Evolutionary conservation across 2,329 filamentous ascomycete species (phyloP), one percentile per base, ranked within the genome.

Genomic region (Fusarium secorum): DNA sequence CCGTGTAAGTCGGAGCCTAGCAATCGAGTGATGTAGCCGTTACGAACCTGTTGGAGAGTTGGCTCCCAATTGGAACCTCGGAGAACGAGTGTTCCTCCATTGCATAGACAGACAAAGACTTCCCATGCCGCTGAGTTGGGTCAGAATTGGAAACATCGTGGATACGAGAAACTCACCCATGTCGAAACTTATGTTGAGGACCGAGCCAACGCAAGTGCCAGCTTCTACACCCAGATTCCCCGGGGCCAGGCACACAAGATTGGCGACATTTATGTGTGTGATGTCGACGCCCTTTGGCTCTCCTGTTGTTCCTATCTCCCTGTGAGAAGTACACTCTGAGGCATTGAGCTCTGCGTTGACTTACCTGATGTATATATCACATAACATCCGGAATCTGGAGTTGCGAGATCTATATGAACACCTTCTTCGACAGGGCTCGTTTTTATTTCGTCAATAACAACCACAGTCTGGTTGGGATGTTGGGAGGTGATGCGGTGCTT

Each of bases 251-350:
- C 85, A 83, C 9, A 89, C 78, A 15, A 87, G 79, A 75, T 89
- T 89, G 20, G 84, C 82, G 22, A 89, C 85, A 69, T 87, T 87
- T 38, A 76, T 77, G 65, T 90, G 88, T 22, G 83, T 84, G 26
- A 89, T 82, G 74, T 89, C 85, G 13, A 89, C 87, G 3, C 87
- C 87, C 73, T 89, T 89, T 4, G 87, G 87, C 28, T 82, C 82
- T 10, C 87, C 87, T 0, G 87, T 89, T 18, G 87, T 89, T 41
- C 81, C 81, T 83, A 60, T 11, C 39, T 52, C 20, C 14, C 5
- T 53, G 45, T 62, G 22, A 72, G 66, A 22, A 20, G 26, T 33
- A 18, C n/a, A n/a, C 36, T 15, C 13, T n/a, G n/a, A 45, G 28
- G n/a, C n/a, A 15, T 20, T 49, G 6, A 28, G n/a, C 20, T 28